Evolutionary conservation across 2,329 filamentous ascomycete species (phyloP).

Genomic region (Colletotrichum cuscutae): DNA sequence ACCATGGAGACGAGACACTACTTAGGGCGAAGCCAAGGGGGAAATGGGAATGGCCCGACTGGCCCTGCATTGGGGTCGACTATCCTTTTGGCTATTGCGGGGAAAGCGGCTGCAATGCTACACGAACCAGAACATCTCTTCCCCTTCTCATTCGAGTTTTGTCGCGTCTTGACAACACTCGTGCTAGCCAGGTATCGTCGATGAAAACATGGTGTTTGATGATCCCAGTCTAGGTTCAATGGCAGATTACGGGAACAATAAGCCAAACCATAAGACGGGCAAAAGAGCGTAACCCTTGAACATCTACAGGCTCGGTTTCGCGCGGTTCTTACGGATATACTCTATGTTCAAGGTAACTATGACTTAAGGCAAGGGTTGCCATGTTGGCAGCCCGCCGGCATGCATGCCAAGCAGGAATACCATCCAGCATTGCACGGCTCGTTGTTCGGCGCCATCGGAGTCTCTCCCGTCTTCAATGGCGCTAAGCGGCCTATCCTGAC

Average conservation of each 20-base stretch:
- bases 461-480: slow-evolving; percentile 26
- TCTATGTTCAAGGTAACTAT: neutral
- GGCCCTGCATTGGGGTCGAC: slow-evolving; percentile 13
- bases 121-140: neutral
- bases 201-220: neutral
- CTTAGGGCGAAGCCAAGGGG: slow-evolving; percentile 3
- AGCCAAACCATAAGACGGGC: neutral
- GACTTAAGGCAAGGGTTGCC: neutral
- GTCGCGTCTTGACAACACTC: neutral
- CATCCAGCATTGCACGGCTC: neutral
- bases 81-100: slow-evolving; percentile 1
- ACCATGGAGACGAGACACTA: neutral
- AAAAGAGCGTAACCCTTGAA: neutral
- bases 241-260: neutral
- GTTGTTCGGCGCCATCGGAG: slow-evolving; percentile 16
- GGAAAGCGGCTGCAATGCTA: slow-evolving; percentile 5
- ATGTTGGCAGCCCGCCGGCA: neutral
- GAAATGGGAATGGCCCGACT: slow-evolving; percentile 18
- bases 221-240: neutral
- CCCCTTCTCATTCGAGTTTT: neutral
- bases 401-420: neutral
- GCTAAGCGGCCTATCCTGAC: slow-evolving; percentile 32
- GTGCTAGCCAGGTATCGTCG: neutral
- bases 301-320: neutral
- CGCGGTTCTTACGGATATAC: too few species aligned